Conservation (phyloP, 2,329 filamentous ascomycete species). For the Colletotrichum brevisporum region DNA sequence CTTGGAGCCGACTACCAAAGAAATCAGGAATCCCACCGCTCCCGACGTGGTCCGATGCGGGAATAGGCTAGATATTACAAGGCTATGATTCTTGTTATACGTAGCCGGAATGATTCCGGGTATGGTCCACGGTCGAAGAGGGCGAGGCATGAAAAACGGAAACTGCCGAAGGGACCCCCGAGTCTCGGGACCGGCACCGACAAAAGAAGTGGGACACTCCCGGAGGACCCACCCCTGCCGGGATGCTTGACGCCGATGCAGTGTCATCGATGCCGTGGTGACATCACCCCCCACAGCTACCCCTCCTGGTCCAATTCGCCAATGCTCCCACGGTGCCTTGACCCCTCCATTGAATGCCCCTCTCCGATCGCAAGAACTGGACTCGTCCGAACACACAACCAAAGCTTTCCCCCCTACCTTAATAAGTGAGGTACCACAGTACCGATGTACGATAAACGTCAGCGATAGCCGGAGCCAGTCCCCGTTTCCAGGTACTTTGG, state of each 20-base stretch:
- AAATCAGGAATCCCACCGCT: neutral
- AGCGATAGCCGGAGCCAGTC: slow-evolving; percentile 18
- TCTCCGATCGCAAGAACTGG: slow-evolving; percentile 10
- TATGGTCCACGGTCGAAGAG: neutral
- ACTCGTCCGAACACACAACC: slow-evolving; percentile 7
- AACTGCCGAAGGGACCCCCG: neutral
- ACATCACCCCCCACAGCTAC: slow-evolving; percentile 33
- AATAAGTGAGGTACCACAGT: neutral
- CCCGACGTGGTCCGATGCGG: neutral
- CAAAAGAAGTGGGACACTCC: slow-evolving; percentile 1
- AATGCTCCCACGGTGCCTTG: no score
- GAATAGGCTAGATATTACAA: neutral
- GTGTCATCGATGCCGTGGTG: slow-evolving; percentile 26
- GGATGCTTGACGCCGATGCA: slow-evolving; percentile 13
- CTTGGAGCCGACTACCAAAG: neutral
- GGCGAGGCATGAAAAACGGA: neutral
- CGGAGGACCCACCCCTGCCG: neutral
- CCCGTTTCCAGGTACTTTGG: neutral
- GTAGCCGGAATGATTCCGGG: no score
- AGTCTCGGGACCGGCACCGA: slow-evolving; percentile 28
- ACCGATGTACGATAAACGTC: slow-evolving; percentile 2
- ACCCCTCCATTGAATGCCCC: slow-evolving; percentile 19
- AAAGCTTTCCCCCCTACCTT: slow-evolving; percentile 14
- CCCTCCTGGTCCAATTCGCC: slow-evolving; percentile 8
- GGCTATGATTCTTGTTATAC: no score